Base-by-base conservation (phyloP, 2,329 filamentous ascomycete genomes). In the Colletotrichum nymphaeae region DNA sequence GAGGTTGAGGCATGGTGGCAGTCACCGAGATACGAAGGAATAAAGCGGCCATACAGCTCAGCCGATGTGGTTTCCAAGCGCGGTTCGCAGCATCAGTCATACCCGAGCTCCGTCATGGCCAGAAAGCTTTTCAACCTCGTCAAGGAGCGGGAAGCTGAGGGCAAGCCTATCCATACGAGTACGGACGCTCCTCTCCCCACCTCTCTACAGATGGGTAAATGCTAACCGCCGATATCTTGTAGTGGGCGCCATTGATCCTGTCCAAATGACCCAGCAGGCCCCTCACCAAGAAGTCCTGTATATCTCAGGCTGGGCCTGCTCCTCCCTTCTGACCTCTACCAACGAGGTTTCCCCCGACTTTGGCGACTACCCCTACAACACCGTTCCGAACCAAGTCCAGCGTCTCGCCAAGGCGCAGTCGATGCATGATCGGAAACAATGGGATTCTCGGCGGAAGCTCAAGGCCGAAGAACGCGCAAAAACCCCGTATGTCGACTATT, bases 241-340 rank as follows among this genome's bases (percentile, higher is more conserved):
- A 96, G 94, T 99, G 93, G 97, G 97, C 78, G 97, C 95, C 73
- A 97, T 99, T 84, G 97, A 99, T 81, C 97, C 97, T n/a, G 92
- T 98, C 12, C 97, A 99, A 85, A 98, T 99, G 97, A 98, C 97
- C 62, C 97, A 99, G 83, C 97, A 98, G 86, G 97, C 97, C 19
- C 91, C 94, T 6, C 94, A 98, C 84, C 97, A 98, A 82, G 96
- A 99, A 82, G 94, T 98, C 22, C 89, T 99, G 58, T 99, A 99
- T 84, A 88, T 99, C 75, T 98, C 95, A 0, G 97, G 97, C 75
- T 99, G 97, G 97, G 97, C 97, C 5, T 98, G 97, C 85, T 98
- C 96, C 0, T 96, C 95, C 0, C 91, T 98, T 24, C 87, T 99
- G 58, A 98, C 96, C 4, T 93, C 92, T 11, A 98, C 97, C 49